Conservation (phyloP, 2,329 filamentous ascomycete species). For the Cladosporium sp. region DNA sequence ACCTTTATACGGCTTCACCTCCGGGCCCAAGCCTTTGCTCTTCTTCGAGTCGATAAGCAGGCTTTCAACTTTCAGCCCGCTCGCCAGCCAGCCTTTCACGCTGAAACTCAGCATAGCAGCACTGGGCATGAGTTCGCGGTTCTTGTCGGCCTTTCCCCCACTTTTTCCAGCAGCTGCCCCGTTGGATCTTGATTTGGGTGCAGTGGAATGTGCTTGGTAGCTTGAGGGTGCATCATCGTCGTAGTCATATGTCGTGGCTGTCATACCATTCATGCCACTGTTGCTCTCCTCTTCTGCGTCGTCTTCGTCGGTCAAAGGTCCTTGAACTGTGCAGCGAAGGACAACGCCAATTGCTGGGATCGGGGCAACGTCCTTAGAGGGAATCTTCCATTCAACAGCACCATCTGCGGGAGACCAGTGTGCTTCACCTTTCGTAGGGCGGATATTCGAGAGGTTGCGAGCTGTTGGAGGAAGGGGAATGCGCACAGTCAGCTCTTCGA, state of each 20-base stretch:
- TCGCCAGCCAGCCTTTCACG: conserved; percentile 61
- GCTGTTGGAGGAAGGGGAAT: conserved; percentile 76
- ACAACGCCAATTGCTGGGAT: conserved; percentile 46
- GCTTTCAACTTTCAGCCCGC: conserved; percentile 60
- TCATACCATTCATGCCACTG: conserved; percentile 31
- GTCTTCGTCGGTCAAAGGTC: conserved; percentile 48
- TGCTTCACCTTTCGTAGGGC: conserved; percentile 77
- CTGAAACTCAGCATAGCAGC: conserved; percentile 45
- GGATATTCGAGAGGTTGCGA: conserved; percentile 76
- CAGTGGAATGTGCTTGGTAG: conserved; percentile 14
- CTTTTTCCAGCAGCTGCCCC: neutral
- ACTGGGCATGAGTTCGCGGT: conserved; percentile 45
- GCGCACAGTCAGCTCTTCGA: conserved; percentile 74
- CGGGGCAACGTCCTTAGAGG: conserved; percentile 65
- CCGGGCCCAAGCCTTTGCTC: conserved; percentile 79
- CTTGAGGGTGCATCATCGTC: conserved; percentile 28
- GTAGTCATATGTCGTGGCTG: conserved; percentile 41
- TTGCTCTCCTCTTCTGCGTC: conserved; percentile 41
- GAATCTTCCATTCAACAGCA: conserved; percentile 76
- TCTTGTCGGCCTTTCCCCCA: conserved; percentile 23
- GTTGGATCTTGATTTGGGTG: neutral
- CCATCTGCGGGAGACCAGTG: conserved; percentile 71
- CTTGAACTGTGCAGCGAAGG: conserved; percentile 75
- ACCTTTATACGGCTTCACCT: conserved; percentile 92
- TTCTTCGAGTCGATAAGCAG: conserved; percentile 66